phyloP scores from a whole-genome alignment of 2,329 filamentous ascomycete genomes.

The Pestalotiopsis sp. region DNA sequence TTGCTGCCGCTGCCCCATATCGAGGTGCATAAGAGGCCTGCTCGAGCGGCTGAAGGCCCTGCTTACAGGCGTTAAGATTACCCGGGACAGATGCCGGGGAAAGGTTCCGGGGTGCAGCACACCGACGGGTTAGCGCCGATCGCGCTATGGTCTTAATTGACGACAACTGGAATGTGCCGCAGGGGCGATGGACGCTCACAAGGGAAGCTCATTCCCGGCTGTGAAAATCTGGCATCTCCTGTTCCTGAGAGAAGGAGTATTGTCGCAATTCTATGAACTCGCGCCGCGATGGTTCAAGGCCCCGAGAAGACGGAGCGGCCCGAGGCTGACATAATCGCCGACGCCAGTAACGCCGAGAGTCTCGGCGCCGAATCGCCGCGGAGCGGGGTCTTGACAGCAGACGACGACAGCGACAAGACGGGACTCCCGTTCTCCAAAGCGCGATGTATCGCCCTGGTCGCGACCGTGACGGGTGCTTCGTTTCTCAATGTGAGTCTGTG shows the following conservation, averaged over 20 bases:
- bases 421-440: constrained; percentile 47
- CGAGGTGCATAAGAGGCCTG: too few species aligned
- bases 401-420: constrained; percentile 17
- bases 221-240: neutral
- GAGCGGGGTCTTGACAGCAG: constrained; percentile 12
- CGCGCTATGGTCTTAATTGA: neutral
- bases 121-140: constrained; percentile 2
- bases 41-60: too few species aligned
- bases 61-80: too few species aligned
- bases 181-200: neutral
- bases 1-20: too few species aligned
- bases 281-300: neutral
- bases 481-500: constrained; percentile 54
- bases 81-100: neutral
- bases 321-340: neutral
- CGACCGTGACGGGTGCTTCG: constrained; percentile 56
- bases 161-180: neutral
- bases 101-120: neutral
- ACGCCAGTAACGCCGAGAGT: neutral
- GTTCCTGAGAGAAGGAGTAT: neutral
- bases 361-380: neutral
- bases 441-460: constrained; percentile 56
- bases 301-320: neutral
- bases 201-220: neutral
- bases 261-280: too few species aligned